Evolutionary conservation across 352 stramenopile genomes (phyloP).

Genomic region (Pythium monospermum): DNA sequence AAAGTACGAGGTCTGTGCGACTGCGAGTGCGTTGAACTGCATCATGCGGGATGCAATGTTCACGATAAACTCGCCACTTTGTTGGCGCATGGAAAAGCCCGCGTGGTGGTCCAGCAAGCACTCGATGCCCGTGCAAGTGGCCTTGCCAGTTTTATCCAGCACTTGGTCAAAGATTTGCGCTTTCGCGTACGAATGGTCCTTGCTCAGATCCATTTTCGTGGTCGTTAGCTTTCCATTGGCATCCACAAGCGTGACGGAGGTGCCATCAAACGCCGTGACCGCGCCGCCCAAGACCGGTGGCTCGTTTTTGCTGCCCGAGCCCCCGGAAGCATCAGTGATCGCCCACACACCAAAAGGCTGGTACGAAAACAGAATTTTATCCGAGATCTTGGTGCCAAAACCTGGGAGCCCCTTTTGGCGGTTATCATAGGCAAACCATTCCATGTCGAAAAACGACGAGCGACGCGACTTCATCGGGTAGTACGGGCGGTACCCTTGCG

Average conservation of each 20-base stretch:
- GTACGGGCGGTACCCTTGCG: slow-evolving; percentile 76
- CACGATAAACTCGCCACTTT: slow-evolving; percentile 25
- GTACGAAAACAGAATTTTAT: slow-evolving; percentile 53
- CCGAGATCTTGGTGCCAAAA: slow-evolving; percentile 46
- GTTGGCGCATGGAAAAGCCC: slow-evolving; percentile 38
- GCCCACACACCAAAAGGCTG: slow-evolving; percentile 77
- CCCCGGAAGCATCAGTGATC: slow-evolving; percentile 41
- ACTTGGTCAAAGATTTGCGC: slow-evolving; percentile 51
- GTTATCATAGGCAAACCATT: slow-evolving; percentile 78
- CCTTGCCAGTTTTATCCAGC: slow-evolving; percentile 21
- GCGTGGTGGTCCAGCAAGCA: slow-evolving; percentile 58
- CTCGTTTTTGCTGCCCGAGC: slow-evolving; percentile 19
- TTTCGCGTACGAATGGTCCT: slow-evolving; percentile 37
- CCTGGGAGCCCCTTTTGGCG: slow-evolving; percentile 33
- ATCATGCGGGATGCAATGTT: slow-evolving; percentile 89
- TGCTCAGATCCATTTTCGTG: slow-evolving; percentile 26
- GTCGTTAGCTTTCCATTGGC: slow-evolving; percentile 25
- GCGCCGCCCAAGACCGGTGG: slow-evolving; percentile 32
- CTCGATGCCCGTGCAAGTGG: slow-evolving; percentile 28
- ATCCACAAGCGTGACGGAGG: slow-evolving; percentile 34
- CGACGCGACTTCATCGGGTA: slow-evolving; percentile 75
- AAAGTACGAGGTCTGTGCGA: slow-evolving; percentile 87
- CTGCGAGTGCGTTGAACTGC: slow-evolving; percentile 74
- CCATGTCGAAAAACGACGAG: slow-evolving; percentile 88
- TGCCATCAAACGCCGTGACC: slow-evolving; percentile 31